phyloP scores from a whole-genome alignment of 169 alveolate species.

The Amoebophrya sp. region DNA sequence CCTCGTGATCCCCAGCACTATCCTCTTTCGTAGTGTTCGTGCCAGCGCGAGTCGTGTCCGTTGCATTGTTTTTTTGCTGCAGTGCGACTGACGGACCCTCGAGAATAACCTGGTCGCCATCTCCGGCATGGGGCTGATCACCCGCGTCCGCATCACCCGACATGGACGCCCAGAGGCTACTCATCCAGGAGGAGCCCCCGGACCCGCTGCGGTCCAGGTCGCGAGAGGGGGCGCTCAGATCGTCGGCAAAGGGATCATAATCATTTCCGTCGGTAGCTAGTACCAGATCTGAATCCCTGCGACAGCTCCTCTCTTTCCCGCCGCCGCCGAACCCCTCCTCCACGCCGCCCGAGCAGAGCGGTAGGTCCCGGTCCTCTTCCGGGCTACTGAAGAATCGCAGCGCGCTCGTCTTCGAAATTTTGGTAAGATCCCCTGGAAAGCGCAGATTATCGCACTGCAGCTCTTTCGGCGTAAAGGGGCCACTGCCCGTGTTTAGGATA shows the following conservation, averaged over 20 bases:
- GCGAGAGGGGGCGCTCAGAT: neutral
- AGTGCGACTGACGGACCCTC: no score
- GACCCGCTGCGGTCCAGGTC: neutral
- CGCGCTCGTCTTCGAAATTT: neutral
- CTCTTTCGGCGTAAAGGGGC: slow-evolving; percentile 11
- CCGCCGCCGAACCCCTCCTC: neutral
- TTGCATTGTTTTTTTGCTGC: no score
- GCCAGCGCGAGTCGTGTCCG: neutral
- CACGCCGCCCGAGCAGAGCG: neutral
- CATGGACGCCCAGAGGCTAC: neutral
- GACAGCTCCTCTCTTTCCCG: no score
- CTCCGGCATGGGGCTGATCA: no score
- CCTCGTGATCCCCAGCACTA: neutral
- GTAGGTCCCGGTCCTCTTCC: neutral
- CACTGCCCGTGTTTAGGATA: slow-evolving; percentile 29
- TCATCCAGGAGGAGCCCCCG: neutral
- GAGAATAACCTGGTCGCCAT: no score
- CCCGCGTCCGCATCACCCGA: no score
- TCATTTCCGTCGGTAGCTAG: no score
- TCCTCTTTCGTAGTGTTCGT: neutral
- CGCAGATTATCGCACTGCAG: neutral
- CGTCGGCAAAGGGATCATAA: neutral
- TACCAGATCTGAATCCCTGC: no score
- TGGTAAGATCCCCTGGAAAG: neutral
- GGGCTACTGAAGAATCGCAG: no score